Evolutionary conservation across 2,329 filamentous ascomycete genomes (phyloP), one percentile per base, ranked within the genome.

Genomic region (Penicillium sp.): DNA sequence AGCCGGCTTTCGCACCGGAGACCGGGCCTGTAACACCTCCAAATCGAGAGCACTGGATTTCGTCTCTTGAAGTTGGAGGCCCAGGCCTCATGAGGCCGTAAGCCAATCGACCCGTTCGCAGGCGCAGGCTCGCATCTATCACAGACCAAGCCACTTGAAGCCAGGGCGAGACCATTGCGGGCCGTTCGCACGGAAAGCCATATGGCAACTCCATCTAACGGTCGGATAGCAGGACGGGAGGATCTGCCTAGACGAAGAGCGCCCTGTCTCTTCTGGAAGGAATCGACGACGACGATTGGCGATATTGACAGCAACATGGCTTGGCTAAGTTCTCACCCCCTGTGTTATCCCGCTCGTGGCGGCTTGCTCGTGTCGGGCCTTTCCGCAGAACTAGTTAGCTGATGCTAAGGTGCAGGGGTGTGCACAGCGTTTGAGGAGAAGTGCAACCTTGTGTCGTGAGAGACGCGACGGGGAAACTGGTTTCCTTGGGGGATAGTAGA

Each of bases 181-280:
- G 60, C 58, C 63, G 61, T 61, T 60, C 19, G 24, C 56, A 43
- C 31, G 39, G 11, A 37, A 41, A 46, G 53, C 55, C 60, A 62
- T 62, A 62, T 62, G 58, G 59, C 49, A 55, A 50, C 56, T 54
- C 63, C 61, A 61, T 66, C 55, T 59, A 61, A 66, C 60, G 63
- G 61, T 52, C 50, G 39, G 33, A 46, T 47, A 51, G 33, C 3
- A 51, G 4, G 22, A 61, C 63, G 65, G 65, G 65, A 65, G 54
- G 63, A 64, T 58, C 64, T 61, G 61, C 52, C 35, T 11, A 35
- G 43, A 52, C 43, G 16, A 46, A 16, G 33, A 24, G n/a, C 4
- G 43, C 55, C 53, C 58, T 55, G 33, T 54, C 39, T 46, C 41
- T 47, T 44, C 41, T 37, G 43, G 40, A 24, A 54, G 11, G 19